Evolutionary conservation across 306 rosid genomes (phyloP).

Genomic region (Cucurbita argyrosperma): DNA sequence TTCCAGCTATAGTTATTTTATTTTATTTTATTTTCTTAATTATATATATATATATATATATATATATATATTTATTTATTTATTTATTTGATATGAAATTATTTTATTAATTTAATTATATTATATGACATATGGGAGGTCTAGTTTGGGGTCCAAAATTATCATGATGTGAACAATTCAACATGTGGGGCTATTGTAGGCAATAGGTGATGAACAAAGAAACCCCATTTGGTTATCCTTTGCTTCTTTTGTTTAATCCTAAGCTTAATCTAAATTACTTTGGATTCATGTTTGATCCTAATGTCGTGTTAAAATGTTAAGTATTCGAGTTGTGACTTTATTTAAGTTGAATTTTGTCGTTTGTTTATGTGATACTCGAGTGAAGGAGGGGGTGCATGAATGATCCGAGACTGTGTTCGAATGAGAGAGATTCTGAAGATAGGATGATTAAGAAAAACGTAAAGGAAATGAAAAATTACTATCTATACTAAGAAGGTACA

Average conservation of each 20-base stretch:
- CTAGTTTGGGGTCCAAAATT: slow-evolving; percentile 6
- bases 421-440: too few relatives aligned
- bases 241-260: not conserved
- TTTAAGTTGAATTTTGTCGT: too few relatives aligned
- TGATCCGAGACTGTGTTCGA: too few relatives aligned
- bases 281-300: not conserved
- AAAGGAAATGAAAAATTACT: too few relatives aligned
- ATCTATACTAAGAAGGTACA: too few relatives aligned
- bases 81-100: not conserved
- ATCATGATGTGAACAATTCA: slow-evolving; percentile 3
- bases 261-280: not conserved
- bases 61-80: too few relatives aligned
- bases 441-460: too few relatives aligned
- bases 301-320: not conserved
- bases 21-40: not conserved
- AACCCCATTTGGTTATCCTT: slow-evolving; percentile 2
- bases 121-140: not conserved
- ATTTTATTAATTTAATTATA: not conserved
- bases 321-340: too few relatives aligned
- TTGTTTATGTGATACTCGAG: too few relatives aligned
- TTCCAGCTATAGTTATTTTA: slow-evolving; percentile 1
- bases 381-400: too few relatives aligned
- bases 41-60: too few relatives aligned
- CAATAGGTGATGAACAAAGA: not conserved
- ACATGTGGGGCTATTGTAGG: slow-evolving; percentile 2